These are phyloP conservation scores for Melanomma pulvis-pyrius DNA, from an alignment of 495 filamentous ascomycete genomes.

Conservation along the genomic window DNA sequence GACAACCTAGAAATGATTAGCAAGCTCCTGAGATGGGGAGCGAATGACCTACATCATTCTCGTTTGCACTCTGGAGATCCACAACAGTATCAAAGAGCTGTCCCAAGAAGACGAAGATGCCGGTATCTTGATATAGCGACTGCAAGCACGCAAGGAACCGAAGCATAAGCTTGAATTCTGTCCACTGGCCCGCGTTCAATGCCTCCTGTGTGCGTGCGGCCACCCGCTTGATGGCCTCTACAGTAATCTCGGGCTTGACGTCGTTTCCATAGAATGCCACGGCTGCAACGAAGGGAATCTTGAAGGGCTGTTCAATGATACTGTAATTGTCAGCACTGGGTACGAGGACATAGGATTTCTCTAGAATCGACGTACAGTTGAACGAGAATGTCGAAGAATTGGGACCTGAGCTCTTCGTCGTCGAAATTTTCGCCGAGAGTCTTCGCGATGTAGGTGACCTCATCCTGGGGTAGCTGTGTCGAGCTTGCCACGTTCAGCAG, in stretches of 20 bases:
- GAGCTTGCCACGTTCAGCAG: slow-evolving; percentile 76
- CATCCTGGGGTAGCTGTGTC: slow-evolving; percentile 58
- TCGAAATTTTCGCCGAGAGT: slow-evolving; percentile 78
- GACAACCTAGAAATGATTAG: slow-evolving; percentile 55
- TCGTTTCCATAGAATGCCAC: slow-evolving; percentile 75
- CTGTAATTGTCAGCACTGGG: slow-evolving; percentile 37
- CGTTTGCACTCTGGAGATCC: slow-evolving; percentile 86
- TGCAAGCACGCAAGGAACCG: slow-evolving; percentile 86
- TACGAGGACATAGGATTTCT: background rate
- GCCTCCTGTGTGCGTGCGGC: slow-evolving; percentile 60
- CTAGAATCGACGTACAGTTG: slow-evolving; percentile 62
- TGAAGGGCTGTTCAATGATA: slow-evolving; percentile 86
- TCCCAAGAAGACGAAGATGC: slow-evolving; percentile 81
- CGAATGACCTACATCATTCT: slow-evolving; percentile 72
- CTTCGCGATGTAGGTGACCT: slow-evolving; percentile 73
- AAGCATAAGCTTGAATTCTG: slow-evolving; percentile 84
- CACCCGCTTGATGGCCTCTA: slow-evolving; percentile 66
- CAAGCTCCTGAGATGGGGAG: background rate
- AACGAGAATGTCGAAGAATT: slow-evolving; percentile 70
- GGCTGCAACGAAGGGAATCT: slow-evolving; percentile 88
- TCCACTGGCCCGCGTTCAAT: slow-evolving; percentile 75
- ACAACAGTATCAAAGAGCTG: slow-evolving; percentile 83
- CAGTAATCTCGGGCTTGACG: slow-evolving; percentile 69
- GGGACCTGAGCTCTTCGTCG: slow-evolving; percentile 69
- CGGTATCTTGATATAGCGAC: slow-evolving; percentile 75